Evolutionary conservation across 208 protist genomes (phyloP).

Genomic region (Wallacemonas sp.): DNA sequence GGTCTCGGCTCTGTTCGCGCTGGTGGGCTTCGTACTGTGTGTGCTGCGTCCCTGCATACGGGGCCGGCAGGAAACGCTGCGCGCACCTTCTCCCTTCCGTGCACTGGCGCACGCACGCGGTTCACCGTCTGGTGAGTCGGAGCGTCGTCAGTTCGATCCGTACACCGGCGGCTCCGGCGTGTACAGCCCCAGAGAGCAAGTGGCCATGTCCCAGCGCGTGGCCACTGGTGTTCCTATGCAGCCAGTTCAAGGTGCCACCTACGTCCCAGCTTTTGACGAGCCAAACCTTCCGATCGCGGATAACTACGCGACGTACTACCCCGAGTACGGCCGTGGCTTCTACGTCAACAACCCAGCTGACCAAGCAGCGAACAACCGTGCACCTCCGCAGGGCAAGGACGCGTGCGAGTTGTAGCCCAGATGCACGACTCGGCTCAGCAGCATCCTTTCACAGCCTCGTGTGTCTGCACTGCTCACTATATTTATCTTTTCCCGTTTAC

Average conservation of each 20-base stretch:
- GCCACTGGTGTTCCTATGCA: slow-evolving; percentile 7
- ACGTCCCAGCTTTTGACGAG: too few species aligned
- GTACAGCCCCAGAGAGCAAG: not conserved
- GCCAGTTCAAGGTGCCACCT: not conserved
- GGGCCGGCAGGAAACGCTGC: not conserved
- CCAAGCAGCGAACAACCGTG: not conserved
- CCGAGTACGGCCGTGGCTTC: slow-evolving; percentile 7
- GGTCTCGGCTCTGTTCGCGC: not conserved
- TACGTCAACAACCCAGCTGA: not conserved
- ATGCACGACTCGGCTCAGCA: not conserved
- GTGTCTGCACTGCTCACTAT: not conserved
- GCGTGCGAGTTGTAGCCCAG: not conserved
- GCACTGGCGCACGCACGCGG: not conserved
- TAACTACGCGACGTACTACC: slow-evolving; percentile 13
- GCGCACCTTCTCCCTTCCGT: not conserved
- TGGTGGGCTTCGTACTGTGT: not conserved
- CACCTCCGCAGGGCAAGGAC: not conserved
- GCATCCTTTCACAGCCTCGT: not conserved
- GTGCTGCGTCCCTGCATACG: not conserved
- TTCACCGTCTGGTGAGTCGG: not conserved
- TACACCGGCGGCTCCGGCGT: not conserved
- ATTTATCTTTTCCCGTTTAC: slow-evolving; percentile 6
- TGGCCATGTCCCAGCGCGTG: not conserved
- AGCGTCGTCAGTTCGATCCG: not conserved
- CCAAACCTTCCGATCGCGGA: not conserved